Percentiles rank a stretch among this genome's conserved stretches.
Evolutionary conservation across 2,329 filamentous ascomycete genomes (phyloP).

Genomic region (Xenosphaeropsis pyriputrescens): DNA sequence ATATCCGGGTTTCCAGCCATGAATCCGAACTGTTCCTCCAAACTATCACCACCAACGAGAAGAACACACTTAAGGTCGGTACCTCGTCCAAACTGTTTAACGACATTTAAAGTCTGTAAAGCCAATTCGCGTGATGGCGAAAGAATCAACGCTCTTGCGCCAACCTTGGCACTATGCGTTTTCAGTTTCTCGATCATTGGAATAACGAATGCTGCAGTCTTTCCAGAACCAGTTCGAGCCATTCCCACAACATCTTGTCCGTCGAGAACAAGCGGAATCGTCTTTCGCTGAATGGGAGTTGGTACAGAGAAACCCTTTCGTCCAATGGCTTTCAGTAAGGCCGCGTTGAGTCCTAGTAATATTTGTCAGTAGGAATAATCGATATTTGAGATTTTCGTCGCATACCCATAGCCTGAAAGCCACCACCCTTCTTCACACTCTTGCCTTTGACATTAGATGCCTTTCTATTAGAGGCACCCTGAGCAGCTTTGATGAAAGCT

Average conservation of each 20-base stretch:
- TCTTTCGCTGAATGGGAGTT: slow-evolving; percentile 93
- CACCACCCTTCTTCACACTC: slow-evolving; percentile 85
- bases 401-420: slow-evolving; percentile 86
- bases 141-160: slow-evolving; percentile 73
- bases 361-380: slow-evolving; percentile 5
- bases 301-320: slow-evolving; percentile 93
- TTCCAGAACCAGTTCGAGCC: slow-evolving; percentile 96
- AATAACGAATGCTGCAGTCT: slow-evolving; percentile 95
- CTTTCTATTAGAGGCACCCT: slow-evolving; percentile 81
- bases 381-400: not conserved
- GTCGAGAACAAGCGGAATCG: slow-evolving; percentile 81
- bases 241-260: slow-evolving; percentile 96
- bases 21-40: slow-evolving; percentile 87
- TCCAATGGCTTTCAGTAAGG: slow-evolving; percentile 78
- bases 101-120: slow-evolving; percentile 87
- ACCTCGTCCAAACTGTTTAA: slow-evolving; percentile 83
- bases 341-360: slow-evolving; percentile 52
- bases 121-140: slow-evolving; percentile 91
- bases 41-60: slow-evolving; percentile 84
- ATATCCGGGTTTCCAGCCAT: slow-evolving; percentile 96
- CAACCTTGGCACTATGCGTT: slow-evolving; percentile 73
- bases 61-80: slow-evolving; percentile 86
- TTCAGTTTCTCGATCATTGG: slow-evolving; percentile 95
- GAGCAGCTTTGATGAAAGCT: slow-evolving; percentile 78
- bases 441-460: slow-evolving; percentile 68